Percentiles rank a stretch among this genome's conserved stretches.
Conservation (phyloP, 495 filamentous ascomycete genomes). For the Massariosphaeria phaeospora region DNA sequence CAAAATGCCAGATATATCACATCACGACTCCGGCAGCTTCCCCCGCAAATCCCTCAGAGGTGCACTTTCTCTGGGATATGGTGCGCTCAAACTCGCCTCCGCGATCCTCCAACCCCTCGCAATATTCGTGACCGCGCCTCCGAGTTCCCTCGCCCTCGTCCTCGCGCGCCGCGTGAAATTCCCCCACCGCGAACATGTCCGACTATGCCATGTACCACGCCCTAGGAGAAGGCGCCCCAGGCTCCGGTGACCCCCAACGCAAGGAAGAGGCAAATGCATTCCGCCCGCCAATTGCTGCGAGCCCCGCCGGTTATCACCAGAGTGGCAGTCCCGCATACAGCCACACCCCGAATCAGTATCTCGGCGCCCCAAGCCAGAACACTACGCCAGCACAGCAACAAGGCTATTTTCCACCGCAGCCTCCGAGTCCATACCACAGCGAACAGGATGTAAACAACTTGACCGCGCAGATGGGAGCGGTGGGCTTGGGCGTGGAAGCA, state of each 20-base stretch:
- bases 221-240: constrained; percentile 60
- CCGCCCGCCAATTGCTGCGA: constrained; percentile 47
- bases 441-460: constrained; percentile 54
- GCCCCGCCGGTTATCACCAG: constrained; percentile 59
- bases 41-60: not conserved
- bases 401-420: constrained; percentile 32
- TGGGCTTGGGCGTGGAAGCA: constrained; percentile 63
- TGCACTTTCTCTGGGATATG: constrained; percentile 2
- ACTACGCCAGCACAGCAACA: constrained; percentile 34
- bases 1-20: constrained; percentile 5
- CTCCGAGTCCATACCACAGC: constrained; percentile 9
- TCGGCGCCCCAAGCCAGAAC: constrained; percentile 37
- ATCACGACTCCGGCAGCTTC: not conserved
- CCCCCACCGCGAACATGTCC: constrained; percentile 51
- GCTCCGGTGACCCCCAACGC: constrained; percentile 49
- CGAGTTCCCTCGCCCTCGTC: not conserved
- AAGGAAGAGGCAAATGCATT: constrained; percentile 57
- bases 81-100: not conserved
- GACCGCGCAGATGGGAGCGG: constrained; percentile 78
- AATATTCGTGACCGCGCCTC: constrained; percentile 4
- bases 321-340: constrained; percentile 47
- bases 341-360: constrained; percentile 42
- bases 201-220: constrained; percentile 75
- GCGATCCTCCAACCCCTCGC: constrained; percentile 1
- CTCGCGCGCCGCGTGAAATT: constrained; percentile 3